Base-by-base conservation (phyloP, 2,329 filamentous ascomycete genomes). In the Cercospora sesami region DNA sequence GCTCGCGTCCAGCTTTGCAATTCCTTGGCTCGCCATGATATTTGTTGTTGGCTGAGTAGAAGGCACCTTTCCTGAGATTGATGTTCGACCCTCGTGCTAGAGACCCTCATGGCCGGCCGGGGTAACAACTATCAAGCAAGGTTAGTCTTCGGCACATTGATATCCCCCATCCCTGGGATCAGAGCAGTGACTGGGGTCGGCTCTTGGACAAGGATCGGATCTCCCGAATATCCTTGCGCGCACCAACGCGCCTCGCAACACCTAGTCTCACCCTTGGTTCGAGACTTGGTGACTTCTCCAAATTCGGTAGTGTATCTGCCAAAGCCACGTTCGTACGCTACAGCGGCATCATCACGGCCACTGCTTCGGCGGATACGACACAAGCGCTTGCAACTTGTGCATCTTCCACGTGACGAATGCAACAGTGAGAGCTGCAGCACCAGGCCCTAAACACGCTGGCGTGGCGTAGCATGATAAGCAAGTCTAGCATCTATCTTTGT, bases 1-100 rank as follows among this genome's bases (percentile, higher is more conserved):
- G 21, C 61, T 64, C n/a, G 69, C 64, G 28, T 69, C 62, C 8
- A 71, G 65, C 65, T 45, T 65, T 28, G 48, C 48, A 5, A 23
- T 53, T 53, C 23, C 48, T 53, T 53, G 21, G 48, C 7, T 30
- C 45, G 65, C 28, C 30, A 64, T 63, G n/a, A 5, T 63, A 3
- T n/a, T 36, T 63, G 18, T 6, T 31, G 42, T 53, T 59, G 55
- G 14, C 26, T 12, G 23, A 53, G 48, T 16, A n/a, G 36, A 14
- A n/a, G 36, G 36, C 16, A 28, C 21, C 23, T 53, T 53, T 28
- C 23, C 7, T 26, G 23, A 26, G 26, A 26, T 28, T 26, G 23
- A 4, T 26, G 14, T 53, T 28, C 48, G 26, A 28, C 14, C 48
- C 26, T 14, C 30, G 48, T 53, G 48, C 48, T 28, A 28, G 23